Evolutionary conservation across 129 eudicot genomes (phyloP).

Genomic region (Solidago caesia): DNA sequence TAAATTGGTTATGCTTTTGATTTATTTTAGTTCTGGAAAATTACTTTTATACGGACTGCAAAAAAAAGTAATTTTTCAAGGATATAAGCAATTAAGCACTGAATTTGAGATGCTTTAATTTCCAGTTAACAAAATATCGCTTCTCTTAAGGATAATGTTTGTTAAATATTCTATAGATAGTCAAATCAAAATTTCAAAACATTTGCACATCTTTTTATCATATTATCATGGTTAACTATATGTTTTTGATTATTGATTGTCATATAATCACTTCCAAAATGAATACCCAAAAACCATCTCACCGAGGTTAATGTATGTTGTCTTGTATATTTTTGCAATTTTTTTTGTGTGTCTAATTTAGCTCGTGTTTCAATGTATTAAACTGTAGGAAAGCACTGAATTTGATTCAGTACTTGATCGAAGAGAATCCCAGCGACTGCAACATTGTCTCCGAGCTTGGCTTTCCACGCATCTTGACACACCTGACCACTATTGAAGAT

Average conservation of each 20-base stretch:
- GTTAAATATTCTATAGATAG: no score
- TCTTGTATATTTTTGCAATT: no score
- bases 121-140: no score
- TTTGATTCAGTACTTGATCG: slow-evolving; percentile 67
- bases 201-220: no score
- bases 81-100: background rate
- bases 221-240: background rate
- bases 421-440: slow-evolving; percentile 66
- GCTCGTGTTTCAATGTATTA: background rate
- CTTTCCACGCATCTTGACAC: slow-evolving; percentile 68
- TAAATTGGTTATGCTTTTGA: background rate
- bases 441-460: slow-evolving; percentile 62
- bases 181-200: no score
- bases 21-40: background rate
- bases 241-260: background rate
- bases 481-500: slow-evolving; percentile 78
- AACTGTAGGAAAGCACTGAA: slow-evolving; percentile 82
- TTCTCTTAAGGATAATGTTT: no score
- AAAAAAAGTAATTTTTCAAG: background rate
- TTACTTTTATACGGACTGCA: background rate
- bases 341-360: background rate
- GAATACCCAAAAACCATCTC: background rate
- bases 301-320: background rate
- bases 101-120: background rate
- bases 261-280: background rate